Evolutionary conservation across 1,139 yeast genomes (phyloP).

Genomic region (Blastobotrys indianensis): DNA sequence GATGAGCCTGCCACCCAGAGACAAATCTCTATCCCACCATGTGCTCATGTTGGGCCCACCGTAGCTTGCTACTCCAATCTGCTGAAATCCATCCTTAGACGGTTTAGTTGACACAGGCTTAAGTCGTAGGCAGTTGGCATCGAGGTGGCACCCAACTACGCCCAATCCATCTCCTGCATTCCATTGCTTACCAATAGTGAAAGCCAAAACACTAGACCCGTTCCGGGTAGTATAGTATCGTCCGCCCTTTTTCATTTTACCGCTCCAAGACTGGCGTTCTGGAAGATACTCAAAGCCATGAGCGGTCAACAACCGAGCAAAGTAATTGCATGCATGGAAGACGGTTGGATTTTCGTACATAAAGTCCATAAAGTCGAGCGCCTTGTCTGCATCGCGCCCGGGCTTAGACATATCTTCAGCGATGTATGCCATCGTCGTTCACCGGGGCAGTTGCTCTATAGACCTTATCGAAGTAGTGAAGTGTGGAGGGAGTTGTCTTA

Average conservation of each 20-base stretch:
- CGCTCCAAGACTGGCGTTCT: slow-evolving; percentile 68
- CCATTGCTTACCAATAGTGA: slow-evolving; percentile 64
- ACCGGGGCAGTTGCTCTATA: neutral
- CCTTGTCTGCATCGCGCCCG: slow-evolving; percentile 8
- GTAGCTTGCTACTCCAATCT: slow-evolving; percentile 88
- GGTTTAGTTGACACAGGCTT: slow-evolving; percentile 77
- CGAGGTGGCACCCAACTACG: slow-evolving; percentile 87
- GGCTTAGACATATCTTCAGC: neutral
- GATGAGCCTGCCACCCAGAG: slow-evolving; percentile 87
- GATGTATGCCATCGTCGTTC: neutral
- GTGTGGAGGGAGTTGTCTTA: neutral
- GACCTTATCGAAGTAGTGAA: neutral
- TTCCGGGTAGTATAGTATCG: slow-evolving; percentile 77
- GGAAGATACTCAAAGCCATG: slow-evolving; percentile 47
- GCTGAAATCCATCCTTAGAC: slow-evolving; percentile 67
- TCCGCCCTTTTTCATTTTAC: slow-evolving; percentile 40
- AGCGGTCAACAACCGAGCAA: slow-evolving; percentile 33
- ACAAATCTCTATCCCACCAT: slow-evolving; percentile 91
- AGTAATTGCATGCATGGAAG: slow-evolving; percentile 74
- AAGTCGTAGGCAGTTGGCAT: slow-evolving; percentile 67
- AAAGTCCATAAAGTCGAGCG: slow-evolving; percentile 60
- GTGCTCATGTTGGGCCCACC: slow-evolving; percentile 79
- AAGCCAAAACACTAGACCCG: slow-evolving; percentile 76
- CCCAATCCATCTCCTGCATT: slow-evolving; percentile 73
- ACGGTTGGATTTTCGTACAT: slow-evolving; percentile 88